Percentiles rank a stretch among this genome's conserved stretches.
Conservation (phyloP, 306 rosid species). For the Ammopiptanthus mongolicus region DNA sequence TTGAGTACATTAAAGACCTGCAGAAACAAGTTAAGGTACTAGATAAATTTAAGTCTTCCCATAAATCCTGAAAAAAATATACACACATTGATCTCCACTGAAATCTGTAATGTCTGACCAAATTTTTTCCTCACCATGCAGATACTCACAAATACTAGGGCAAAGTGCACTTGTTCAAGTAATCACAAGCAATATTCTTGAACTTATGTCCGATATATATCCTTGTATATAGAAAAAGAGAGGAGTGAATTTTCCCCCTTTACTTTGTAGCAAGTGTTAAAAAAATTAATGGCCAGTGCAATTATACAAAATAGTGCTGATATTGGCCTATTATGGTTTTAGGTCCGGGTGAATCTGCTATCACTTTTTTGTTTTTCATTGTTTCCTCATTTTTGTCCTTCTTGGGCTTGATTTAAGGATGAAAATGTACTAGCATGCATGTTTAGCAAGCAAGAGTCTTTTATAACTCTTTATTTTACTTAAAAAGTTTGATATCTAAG, state of each 20-base stretch:
- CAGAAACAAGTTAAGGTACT: slow-evolving; percentile 79
- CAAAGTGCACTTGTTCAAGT: slow-evolving; percentile 67
- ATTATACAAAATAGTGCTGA: slow-evolving; percentile 2
- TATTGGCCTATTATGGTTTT: slow-evolving; percentile 1
- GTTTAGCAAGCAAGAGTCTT: neutral
- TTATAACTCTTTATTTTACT: neutral
- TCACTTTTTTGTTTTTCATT: neutral
- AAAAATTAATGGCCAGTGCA: neutral
- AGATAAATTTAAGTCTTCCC: neutral
- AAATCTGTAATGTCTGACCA: slow-evolving; percentile 10
- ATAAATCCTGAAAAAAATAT: neutral
- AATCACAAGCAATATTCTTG: slow-evolving; percentile 30
- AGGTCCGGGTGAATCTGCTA: neutral
- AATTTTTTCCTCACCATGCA: slow-evolving; percentile 34
- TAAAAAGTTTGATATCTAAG: neutral
- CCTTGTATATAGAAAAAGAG: slow-evolving; percentile 31
- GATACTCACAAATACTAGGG: slow-evolving; percentile 54
- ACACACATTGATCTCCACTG: neutral
- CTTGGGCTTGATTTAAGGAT: neutral
- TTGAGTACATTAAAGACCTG: slow-evolving; percentile 64
- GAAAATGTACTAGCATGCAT: slow-evolving; percentile 10
- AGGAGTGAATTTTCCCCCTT: neutral
- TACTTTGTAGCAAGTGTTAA: neutral
- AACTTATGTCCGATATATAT: slow-evolving; percentile 22
- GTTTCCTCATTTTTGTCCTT: neutral